phyloP scores from a whole-genome alignment of 108 stramenopile species.

The Cyclotella atomus region DNA sequence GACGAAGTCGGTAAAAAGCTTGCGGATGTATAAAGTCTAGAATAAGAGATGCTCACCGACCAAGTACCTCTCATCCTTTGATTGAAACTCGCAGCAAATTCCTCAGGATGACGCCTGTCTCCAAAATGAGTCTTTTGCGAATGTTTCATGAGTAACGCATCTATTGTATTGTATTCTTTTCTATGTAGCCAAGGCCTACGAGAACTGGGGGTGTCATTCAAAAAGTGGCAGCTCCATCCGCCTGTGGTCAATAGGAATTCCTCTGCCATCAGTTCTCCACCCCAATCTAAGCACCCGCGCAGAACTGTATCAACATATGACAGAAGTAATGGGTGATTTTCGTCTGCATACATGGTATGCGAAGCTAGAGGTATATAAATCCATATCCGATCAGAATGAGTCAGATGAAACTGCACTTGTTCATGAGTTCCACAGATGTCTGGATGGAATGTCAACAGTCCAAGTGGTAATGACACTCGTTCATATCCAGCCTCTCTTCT shows the following conservation, averaged over 20 bases:
- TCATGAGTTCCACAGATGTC: conserved; percentile 5
- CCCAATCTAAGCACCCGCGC: conserved; percentile 78
- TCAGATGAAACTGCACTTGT: conserved; percentile 12
- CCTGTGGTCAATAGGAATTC: conserved; percentile 60
- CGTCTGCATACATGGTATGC: conserved; percentile 50
- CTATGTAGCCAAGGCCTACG: conserved; percentile 74
- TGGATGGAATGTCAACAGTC: conserved; percentile 28
- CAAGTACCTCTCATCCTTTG: conserved; percentile 58
- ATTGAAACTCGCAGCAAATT: conserved; percentile 67
- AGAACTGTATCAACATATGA: conserved; percentile 78
- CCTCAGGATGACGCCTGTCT: conserved; percentile 70
- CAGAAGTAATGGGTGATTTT: conserved; percentile 70
- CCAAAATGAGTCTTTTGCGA: conserved; percentile 52
- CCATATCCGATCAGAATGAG: conserved; percentile 49
- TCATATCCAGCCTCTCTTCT: conserved; percentile 69
- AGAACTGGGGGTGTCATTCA: conserved; percentile 71
- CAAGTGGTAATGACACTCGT: conserved; percentile 45
- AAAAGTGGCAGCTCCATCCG: conserved; percentile 64
- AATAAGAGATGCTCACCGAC: conserved; percentile 34
- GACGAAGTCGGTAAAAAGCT: background rate
- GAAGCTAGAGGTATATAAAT: conserved; percentile 61
- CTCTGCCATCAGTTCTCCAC: conserved; percentile 68
- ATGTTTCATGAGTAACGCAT: conserved; percentile 53
- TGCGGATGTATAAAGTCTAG: background rate
- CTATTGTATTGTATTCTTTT: conserved; percentile 68